phyloP scores from a whole-genome alignment of 2,329 filamentous ascomycete species.

The Westerdykella ornata region DNA sequence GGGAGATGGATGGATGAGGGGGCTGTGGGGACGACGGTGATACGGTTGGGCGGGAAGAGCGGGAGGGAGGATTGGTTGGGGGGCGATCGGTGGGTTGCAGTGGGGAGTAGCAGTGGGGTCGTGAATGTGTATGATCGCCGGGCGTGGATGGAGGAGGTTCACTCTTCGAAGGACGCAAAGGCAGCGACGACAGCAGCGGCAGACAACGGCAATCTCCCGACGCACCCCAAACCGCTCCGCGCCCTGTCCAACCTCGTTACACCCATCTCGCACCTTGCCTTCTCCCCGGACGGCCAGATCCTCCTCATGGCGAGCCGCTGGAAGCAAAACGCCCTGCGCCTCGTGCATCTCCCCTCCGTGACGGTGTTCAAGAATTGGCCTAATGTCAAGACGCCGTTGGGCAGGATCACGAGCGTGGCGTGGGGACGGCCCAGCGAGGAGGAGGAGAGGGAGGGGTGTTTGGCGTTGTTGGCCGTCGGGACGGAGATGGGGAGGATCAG shows the following conservation, averaged over 20 bases:
- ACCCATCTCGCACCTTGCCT: conserved; percentile 68
- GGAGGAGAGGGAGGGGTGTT: conserved; percentile 55
- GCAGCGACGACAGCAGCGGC: neutral
- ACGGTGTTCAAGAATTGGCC: conserved; percentile 98
- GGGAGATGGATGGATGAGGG: conserved; percentile 88
- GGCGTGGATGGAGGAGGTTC: conserved; percentile 47
- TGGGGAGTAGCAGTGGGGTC: conserved; percentile 81
- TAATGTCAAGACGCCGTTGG: conserved; percentile 80
- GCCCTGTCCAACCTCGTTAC: conserved; percentile 83
- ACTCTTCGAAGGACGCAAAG: conserved; percentile 4
- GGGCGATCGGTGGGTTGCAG: conserved; percentile 78
- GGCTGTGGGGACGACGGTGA: conserved; percentile 73
- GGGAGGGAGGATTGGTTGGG: conserved; percentile 58
- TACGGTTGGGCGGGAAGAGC: conserved; percentile 67
- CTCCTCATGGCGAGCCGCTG: conserved; percentile 77
- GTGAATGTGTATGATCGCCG: conserved; percentile 88
- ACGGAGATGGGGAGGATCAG: conserved; percentile 85
- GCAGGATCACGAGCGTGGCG: conserved; percentile 61
- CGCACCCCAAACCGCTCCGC: conserved; percentile 63
- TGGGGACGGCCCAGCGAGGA: conserved; percentile 42
- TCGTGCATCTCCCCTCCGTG: conserved; percentile 86
- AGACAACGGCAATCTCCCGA: conserved; percentile 48
- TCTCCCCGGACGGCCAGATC: conserved; percentile 84
- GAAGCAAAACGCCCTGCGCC: conserved; percentile 79
- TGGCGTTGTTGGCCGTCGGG: conserved; percentile 64